These are phyloP conservation scores for Podospora tetraspora DNA, from an alignment of 495 filamentous ascomycete genomes.

Conservation along the genomic window DNA sequence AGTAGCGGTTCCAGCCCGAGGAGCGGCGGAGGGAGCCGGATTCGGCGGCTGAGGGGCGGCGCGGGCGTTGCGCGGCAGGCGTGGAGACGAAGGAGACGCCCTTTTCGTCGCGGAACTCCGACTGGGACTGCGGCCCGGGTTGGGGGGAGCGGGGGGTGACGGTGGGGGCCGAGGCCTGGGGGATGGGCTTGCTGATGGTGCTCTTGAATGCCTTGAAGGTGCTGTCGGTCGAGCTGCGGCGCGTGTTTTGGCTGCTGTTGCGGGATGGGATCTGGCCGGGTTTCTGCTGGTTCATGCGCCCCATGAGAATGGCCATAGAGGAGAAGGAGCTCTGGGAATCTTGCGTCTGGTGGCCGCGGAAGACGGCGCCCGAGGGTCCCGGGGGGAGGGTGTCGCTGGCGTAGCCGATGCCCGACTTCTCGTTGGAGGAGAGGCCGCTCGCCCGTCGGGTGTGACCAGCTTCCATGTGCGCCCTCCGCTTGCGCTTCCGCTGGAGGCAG, in stretches of 20 bases:
- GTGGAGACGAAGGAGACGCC: constrained; percentile 38
- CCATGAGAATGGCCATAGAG: constrained; percentile 54
- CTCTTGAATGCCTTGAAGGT: constrained; percentile 50
- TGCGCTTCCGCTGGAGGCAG: constrained; percentile 56
- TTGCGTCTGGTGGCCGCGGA: constrained; percentile 43
- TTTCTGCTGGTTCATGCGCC: constrained; percentile 40
- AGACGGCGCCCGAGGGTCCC: constrained; percentile 29
- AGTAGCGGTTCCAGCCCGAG: constrained; percentile 58
- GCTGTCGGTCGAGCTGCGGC: constrained; percentile 42
- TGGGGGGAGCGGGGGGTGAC: constrained; percentile 1
- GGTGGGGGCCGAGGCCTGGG: constrained; percentile 26
- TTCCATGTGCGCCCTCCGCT: constrained; percentile 41
- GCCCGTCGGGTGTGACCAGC: constrained; percentile 45
- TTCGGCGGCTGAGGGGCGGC: constrained; percentile 18
- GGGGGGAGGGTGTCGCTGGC: constrained; percentile 52
- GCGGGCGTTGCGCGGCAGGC: constrained; percentile 25
- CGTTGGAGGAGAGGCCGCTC: constrained; percentile 45
- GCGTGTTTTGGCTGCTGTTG: constrained; percentile 47
- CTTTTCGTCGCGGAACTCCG: constrained; percentile 33
- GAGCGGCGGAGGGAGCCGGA: constrained; percentile 41
- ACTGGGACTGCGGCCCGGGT: constrained; percentile 20
- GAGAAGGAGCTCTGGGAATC: constrained; percentile 48
- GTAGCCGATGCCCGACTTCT: constrained; percentile 48
- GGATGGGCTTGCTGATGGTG: constrained; percentile 50
- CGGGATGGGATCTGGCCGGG: constrained; percentile 31